Conservation (phyloP, 106 monocot genomes). For the Dendrobium catenatum region DNA sequence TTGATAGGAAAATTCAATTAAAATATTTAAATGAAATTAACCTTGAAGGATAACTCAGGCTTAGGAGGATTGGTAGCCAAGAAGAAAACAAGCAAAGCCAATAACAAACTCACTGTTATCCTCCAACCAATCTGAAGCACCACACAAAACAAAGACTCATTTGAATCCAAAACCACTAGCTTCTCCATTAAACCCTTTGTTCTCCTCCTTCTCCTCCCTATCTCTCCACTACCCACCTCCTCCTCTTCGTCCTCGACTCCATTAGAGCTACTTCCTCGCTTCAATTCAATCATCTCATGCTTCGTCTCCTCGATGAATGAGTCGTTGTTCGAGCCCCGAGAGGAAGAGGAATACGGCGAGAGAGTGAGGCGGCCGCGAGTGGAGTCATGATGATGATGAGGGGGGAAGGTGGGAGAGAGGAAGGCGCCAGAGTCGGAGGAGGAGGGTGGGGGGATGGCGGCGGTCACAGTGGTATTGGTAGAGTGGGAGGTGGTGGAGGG, state of each 20-base stretch:
- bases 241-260: slow-evolving; percentile 7
- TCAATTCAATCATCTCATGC: neutral
- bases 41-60: slow-evolving; percentile 44
- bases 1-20: neutral
- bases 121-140: slow-evolving; percentile 60
- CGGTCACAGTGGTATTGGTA: slow-evolving; percentile 18
- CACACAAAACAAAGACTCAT: slow-evolving; percentile 32
- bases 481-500: slow-evolving; percentile 62
- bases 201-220: slow-evolving; percentile 9
- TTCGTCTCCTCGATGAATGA: slow-evolving; percentile 37
- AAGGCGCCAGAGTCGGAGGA: slow-evolving; percentile 18
- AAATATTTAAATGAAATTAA: neutral
- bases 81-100: slow-evolving; percentile 70
- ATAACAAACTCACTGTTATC: slow-evolving; percentile 34
- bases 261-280: neutral
- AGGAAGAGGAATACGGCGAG: slow-evolving; percentile 43
- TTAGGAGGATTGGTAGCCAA: slow-evolving; percentile 52
- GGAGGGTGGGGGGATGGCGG: slow-evolving; percentile 8
- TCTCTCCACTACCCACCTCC: neutral
- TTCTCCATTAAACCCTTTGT: slow-evolving; percentile 24
- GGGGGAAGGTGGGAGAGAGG: neutral
- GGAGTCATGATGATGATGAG: too few species aligned
- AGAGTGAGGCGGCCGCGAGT: slow-evolving; percentile 19
- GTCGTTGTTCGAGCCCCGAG: slow-evolving; percentile 40
- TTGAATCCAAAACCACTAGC: slow-evolving; percentile 42